Evolutionary conservation across 106 monocot species (phyloP).

Genomic region (Dioscorea zingiberensis): DNA sequence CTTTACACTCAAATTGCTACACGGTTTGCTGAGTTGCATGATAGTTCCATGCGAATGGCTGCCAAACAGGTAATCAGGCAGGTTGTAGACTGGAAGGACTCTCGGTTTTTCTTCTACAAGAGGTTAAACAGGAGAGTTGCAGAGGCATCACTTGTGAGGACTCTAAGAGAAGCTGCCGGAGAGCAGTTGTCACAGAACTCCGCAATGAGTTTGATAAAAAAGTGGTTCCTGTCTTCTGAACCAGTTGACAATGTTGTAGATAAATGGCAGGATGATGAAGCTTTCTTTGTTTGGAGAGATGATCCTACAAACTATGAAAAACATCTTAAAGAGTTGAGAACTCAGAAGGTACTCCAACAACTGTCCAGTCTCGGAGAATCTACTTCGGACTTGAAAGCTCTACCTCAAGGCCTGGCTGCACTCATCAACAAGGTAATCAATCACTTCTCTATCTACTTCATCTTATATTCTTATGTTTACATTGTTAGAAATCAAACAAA

Average conservation of each 20-base stretch:
- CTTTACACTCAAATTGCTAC: slow-evolving; percentile 91
- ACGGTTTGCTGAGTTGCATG: slow-evolving; percentile 88
- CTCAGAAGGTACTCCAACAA: slow-evolving; percentile 35
- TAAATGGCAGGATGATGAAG: slow-evolving; percentile 70
- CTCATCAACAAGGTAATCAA: slow-evolving; percentile 63
- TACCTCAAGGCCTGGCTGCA: slow-evolving; percentile 59
- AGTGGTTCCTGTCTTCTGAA: slow-evolving; percentile 52
- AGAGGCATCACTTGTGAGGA: slow-evolving; percentile 49
- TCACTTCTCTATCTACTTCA: neutral
- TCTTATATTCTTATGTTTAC: neutral
- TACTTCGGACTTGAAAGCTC: slow-evolving; percentile 49
- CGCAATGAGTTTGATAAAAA: slow-evolving; percentile 65
- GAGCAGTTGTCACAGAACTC: slow-evolving; percentile 41
- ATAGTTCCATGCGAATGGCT: slow-evolving; percentile 82
- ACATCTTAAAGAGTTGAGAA: slow-evolving; percentile 56
- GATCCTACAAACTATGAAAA: slow-evolving; percentile 56
- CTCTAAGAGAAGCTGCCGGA: slow-evolving; percentile 60
- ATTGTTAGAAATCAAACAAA: neutral
- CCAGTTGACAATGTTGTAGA: slow-evolving; percentile 3
- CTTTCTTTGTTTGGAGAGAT: slow-evolving; percentile 79
- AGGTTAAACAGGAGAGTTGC: slow-evolving; percentile 72
- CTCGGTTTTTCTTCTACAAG: slow-evolving; percentile 82
- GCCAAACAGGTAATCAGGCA: slow-evolving; percentile 74
- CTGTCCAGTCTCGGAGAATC: slow-evolving; percentile 51
- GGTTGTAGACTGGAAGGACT: slow-evolving; percentile 81